Evolutionary conservation across 495 filamentous ascomycete genomes (phyloP), one percentile per base, ranked within the genome.

Genomic region (Daldinia decipiens): DNA sequence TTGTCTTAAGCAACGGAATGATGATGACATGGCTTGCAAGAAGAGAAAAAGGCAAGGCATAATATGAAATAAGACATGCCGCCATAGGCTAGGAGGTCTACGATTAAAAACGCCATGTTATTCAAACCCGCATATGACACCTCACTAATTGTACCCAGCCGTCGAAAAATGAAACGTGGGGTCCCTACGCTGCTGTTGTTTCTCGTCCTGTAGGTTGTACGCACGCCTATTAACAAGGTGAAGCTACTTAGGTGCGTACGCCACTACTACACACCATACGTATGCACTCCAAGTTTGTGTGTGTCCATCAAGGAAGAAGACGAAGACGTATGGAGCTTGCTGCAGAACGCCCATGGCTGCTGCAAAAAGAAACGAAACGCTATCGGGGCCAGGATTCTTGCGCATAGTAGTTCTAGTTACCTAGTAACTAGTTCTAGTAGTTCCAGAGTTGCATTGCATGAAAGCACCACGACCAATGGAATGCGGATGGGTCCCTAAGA

Each of bases 121-220:
- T 27, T n/a, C 27, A 31, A 53, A n/a, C 24, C 26, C 50, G 50
- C 60, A 51, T 65, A 60, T 56, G 29, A 11, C 51, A 62, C 51
- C 24, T 60, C 34, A 47, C 38, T 61, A 43, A n/a, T 51, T 57
- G 17, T 45, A 43, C 36, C 34, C 24, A 45, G 56, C 39, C 32
- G 51, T 59, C 50, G 21, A 50, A 40, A 19, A 40, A 57, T 62
- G 56, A 47, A 59, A 60, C 67, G 67, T 70, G 67, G 61, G 67
- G 67, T 64, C 47, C 31, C 31, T 39, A 26, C 50, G 26, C 50
- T 53, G 50, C 9, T 11, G 19, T 31, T 53, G 13, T 4, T 53
- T 53, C 19, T 21, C 24, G 45, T 51, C 45, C 19, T 51, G 12
- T 51, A 4, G 7, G 12, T 29, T 47, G 13, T 53, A 53, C 26